Evolutionary conservation across 1,284 basidiomycete species (phyloP), one percentile per base, ranked within the genome.

Genomic region (Ganoderma lingzhi): DNA sequence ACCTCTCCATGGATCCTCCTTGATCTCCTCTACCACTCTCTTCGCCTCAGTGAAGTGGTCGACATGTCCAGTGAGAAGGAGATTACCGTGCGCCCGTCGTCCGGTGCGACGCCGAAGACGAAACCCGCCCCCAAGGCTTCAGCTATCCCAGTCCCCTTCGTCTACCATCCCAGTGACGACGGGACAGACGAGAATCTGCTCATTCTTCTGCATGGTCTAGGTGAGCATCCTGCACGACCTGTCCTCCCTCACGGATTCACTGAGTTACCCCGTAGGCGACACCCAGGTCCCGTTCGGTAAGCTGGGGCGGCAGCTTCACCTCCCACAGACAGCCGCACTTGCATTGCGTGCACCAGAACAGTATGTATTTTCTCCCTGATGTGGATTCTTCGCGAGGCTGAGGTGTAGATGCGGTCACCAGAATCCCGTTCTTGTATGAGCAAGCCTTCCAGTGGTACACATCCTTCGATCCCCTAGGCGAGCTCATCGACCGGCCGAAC

Each of bases 111-210:
- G 6, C 83, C 83, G n/a, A 80, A 80, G 65, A 82, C 82, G 39
- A 93, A 93, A 79, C 82, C 83, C 2, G 67, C 80, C 3, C 93
- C 92, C 0, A 82, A 82, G 61, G 70, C 78, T 2, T 78, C 81
- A 14, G 78, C 79, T 17, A 84, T 93, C 44, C 81, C 86, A 5
- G 83, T 88, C 15, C 85, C 87, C 35, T 93, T 92, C 78, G 82
- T 81, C 10, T 96, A 95, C 77, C 72, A 79, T 19, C 82, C 91
- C 14, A 93, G 92, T 71, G 87, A 90, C 69, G 93, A 95, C 78
- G 94, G 93, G 35, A 92, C 90, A 17, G 95, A 97, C 75, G 91
- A 95, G 77, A 98, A 97, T 79, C 80, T 97, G 35, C 80, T 98
- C 41, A 86, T 98, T 69, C 85, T 98, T 64, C 84, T 97, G 23